phyloP scores from a whole-genome alignment of 257 asterid genomes.

The Nicotiana undulata region DNA sequence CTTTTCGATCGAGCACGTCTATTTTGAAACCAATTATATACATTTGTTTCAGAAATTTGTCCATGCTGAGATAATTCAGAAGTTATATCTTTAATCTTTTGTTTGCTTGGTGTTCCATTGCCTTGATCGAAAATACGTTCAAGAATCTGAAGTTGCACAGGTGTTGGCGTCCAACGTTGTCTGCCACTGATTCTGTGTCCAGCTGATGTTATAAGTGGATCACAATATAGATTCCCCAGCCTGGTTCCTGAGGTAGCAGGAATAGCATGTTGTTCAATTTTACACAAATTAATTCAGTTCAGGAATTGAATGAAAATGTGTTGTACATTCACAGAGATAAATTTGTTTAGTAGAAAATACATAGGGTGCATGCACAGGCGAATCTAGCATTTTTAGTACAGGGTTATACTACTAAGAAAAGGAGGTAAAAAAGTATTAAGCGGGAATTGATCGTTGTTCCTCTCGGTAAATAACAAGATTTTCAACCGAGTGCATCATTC shows the following conservation, averaged over 20 bases:
- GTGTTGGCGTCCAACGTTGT: constrained; percentile 97
- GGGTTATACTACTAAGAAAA: too few species aligned
- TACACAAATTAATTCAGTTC: not conserved
- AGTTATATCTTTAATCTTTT: constrained; percentile 89
- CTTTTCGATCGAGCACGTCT: constrained; percentile 97
- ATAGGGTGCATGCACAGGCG: too few species aligned
- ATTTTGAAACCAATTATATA: constrained; percentile 96
- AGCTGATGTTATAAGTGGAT: constrained; percentile 61
- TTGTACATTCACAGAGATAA: not conserved
- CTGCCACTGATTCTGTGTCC: constrained; percentile 82
- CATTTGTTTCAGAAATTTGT: constrained; percentile 93
- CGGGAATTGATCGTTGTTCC: too few species aligned
- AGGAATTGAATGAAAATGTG: not conserved
- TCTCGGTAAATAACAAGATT: too few species aligned
- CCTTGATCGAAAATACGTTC: constrained; percentile 90
- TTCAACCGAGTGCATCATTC: too few species aligned
- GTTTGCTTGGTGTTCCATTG: constrained; percentile 92
- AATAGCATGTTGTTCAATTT: not conserved
- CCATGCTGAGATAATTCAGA: constrained; percentile 86
- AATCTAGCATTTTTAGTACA: too few species aligned
- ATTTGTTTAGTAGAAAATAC: too few species aligned
- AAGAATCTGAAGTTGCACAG: constrained; percentile 89
- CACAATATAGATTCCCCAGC: constrained; percentile 75
- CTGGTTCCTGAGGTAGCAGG: constrained; percentile 55
- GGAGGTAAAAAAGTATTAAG: too few species aligned